phyloP scores from a whole-genome alignment of 1,284 basidiomycete species.

The Fomes fomentarius region DNA sequence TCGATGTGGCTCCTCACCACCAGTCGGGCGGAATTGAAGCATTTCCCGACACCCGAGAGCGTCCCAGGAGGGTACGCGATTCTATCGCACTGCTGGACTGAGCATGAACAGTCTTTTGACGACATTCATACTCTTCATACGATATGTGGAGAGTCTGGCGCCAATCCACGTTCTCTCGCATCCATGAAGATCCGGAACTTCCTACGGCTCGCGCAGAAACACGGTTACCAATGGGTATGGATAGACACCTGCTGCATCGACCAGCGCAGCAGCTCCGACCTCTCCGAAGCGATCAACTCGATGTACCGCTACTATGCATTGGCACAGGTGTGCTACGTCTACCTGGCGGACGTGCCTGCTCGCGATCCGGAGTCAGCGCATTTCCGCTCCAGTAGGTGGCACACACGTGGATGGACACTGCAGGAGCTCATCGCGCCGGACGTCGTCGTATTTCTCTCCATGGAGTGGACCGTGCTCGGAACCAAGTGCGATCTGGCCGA shows the following conservation, averaged over 20 bases:
- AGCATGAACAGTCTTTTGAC: not conserved
- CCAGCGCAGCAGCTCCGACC: not conserved
- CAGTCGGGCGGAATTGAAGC: not conserved
- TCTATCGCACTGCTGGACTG: not conserved
- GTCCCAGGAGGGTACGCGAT: not conserved
- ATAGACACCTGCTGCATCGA: not conserved
- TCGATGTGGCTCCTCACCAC: not conserved
- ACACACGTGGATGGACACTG: constrained; percentile 3
- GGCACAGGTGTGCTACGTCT: not conserved
- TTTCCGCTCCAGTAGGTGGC: not conserved
- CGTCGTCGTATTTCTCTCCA: not conserved
- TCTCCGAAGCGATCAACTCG: constrained; percentile 1
- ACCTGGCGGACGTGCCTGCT: not conserved
- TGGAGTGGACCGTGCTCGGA: not conserved
- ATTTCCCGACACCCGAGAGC: not conserved
- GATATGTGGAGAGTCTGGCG: not conserved
- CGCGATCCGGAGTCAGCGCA: not conserved
- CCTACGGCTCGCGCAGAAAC: not conserved
- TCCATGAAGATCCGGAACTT: not conserved
- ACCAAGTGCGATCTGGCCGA: not conserved
- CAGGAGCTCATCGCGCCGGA: constrained; percentile 5
- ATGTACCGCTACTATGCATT: not conserved
- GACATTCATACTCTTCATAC: not conserved
- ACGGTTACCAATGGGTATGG: not conserved
- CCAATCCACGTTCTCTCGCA: not conserved